Percentiles rank a stretch among this genome's conserved stretches.
Conservation (phyloP, 2,329 filamentous ascomycete genomes). For the Ophiobolus disseminans region DNA sequence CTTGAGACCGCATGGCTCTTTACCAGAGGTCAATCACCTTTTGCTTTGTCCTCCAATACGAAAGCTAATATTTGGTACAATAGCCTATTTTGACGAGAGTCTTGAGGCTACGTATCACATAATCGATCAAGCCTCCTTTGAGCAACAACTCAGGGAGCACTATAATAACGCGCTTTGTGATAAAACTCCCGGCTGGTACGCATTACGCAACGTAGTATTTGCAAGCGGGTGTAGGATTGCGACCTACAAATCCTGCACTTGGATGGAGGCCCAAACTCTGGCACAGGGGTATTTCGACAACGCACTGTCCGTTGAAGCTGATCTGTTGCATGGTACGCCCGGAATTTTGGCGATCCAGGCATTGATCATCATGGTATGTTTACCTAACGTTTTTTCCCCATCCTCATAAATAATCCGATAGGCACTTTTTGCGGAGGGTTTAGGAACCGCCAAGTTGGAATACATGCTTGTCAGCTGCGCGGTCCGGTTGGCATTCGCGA, state of each 20-base stretch:
- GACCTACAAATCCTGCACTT: not conserved
- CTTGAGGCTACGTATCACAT: not conserved
- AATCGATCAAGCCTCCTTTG: not conserved
- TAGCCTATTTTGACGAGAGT: constrained; percentile 1
- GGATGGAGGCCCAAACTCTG: constrained; percentile 1
- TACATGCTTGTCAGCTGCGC: not conserved
- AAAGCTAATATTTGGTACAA: not conserved
- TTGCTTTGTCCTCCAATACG: not conserved
- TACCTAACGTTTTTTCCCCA: not conserved
- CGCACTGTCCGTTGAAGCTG: constrained; percentile 3
- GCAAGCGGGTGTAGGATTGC: not conserved
- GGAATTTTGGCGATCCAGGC: not conserved
- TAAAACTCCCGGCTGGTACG: not conserved
- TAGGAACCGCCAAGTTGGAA: not conserved
- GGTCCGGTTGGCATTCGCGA: not conserved
- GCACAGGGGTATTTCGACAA: constrained; percentile 2
- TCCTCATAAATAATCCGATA: not conserved
- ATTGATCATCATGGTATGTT: not conserved
- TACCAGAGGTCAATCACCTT: not conserved
- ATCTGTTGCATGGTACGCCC: not conserved
- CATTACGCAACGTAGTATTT: not conserved
- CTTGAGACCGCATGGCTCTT: not conserved
- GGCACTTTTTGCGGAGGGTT: not conserved
- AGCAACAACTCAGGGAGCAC: not conserved
- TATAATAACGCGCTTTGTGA: not conserved